Conservation (phyloP, 2,329 filamentous ascomycete species). For the Ophiobolus disseminans region DNA sequence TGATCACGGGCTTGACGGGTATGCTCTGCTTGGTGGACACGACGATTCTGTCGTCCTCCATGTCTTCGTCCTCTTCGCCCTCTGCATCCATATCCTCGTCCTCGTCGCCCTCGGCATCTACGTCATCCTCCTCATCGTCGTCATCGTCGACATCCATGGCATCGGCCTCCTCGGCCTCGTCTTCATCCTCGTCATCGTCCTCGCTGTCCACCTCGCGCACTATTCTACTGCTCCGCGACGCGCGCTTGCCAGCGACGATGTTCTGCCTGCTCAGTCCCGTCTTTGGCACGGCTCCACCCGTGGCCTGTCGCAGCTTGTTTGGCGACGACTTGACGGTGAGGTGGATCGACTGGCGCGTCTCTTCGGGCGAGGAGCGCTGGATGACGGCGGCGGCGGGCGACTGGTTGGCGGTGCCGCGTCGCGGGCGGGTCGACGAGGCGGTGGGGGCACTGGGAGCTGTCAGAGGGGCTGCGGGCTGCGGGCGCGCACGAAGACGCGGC, state of each 20-base stretch:
- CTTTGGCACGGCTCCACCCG: constrained; percentile 42
- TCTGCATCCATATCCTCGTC: constrained; percentile 50
- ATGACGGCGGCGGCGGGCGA: constrained; percentile 46
- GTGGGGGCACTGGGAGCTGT: constrained; percentile 45
- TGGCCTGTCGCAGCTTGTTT: constrained; percentile 58
- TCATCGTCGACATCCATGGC: constrained; percentile 52
- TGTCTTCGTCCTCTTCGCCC: constrained; percentile 49
- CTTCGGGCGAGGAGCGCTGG: constrained; percentile 50
- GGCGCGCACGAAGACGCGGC: constrained; percentile 49
- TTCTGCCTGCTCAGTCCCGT: constrained; percentile 44
- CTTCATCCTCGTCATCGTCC: constrained; percentile 50
- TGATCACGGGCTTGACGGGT: constrained; percentile 47
- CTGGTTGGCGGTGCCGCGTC: constrained; percentile 46
- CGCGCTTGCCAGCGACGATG: constrained; percentile 48
- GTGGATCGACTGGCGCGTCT: constrained; percentile 54
- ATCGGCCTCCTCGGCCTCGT: constrained; percentile 49
- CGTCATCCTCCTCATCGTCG: constrained; percentile 47
- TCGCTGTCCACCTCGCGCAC: constrained; percentile 51
- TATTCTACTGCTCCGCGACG: constrained; percentile 47
- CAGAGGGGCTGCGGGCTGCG: constrained; percentile 35
- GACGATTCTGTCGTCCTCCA: constrained; percentile 40
- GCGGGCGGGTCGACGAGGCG: constrained; percentile 46
- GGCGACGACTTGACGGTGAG: constrained; percentile 60
- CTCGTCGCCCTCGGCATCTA: constrained; percentile 46
- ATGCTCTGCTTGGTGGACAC: constrained; percentile 29